phyloP scores from a whole-genome alignment of 2,329 filamentous ascomycete species.

The Phoma sp. region DNA sequence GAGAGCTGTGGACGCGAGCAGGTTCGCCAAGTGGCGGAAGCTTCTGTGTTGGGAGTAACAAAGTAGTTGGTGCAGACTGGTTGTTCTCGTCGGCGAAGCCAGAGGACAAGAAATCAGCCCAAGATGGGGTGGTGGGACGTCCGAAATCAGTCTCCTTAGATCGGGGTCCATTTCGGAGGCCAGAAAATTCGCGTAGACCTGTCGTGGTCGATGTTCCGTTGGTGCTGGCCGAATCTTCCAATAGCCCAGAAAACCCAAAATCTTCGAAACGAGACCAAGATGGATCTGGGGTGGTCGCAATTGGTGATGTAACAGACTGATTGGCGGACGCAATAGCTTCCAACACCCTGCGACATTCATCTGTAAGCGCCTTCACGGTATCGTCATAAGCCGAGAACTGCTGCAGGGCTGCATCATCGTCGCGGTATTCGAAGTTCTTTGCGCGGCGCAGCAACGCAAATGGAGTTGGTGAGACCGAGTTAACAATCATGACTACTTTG shows the following conservation, averaged over 20 bases:
- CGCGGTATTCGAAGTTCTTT: conserved; percentile 93
- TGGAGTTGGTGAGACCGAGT: conserved; percentile 90
- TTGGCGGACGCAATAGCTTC: conserved; percentile 88
- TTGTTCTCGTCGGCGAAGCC: conserved; percentile 82
- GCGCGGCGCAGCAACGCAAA: conserved; percentile 88
- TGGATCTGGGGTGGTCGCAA: conserved; percentile 63
- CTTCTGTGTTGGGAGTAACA: conserved; percentile 90
- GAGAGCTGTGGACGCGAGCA: conserved; percentile 78
- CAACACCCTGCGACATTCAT: conserved; percentile 91
- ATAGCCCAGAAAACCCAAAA: conserved; percentile 80
- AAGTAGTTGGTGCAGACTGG: conserved; percentile 66
- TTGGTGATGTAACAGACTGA: conserved; percentile 73
- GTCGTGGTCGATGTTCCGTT: conserved; percentile 34
- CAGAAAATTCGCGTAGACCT: conserved; percentile 73
- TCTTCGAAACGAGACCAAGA: conserved; percentile 98
- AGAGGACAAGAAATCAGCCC: conserved; percentile 95
- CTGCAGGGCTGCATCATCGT: conserved; percentile 82
- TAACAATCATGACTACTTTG: conserved; percentile 95
- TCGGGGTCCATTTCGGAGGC: conserved; percentile 69
- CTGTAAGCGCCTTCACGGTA: conserved; percentile 83
- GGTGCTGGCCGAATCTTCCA: conserved; percentile 66
- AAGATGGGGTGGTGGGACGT: conserved; percentile 92
- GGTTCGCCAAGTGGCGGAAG: conserved; percentile 79
- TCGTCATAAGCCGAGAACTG: conserved; percentile 89
- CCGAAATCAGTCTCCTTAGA: conserved; percentile 71